Percentiles rank a stretch among this genome's conserved stretches.
Conservation (phyloP, 805 yeast species). For the Wickerhamomyces chambardii region DNA sequence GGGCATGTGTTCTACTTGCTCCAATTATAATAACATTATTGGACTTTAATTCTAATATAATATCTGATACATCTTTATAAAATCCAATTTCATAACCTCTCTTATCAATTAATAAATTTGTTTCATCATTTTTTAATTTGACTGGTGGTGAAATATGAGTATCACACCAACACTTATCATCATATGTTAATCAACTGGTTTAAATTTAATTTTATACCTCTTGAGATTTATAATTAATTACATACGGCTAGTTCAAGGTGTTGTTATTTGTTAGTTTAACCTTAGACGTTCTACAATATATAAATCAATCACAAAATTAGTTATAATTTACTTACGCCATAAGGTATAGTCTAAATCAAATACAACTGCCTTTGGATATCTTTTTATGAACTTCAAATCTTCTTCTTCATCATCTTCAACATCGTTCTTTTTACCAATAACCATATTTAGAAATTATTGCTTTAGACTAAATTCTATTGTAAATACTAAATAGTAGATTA, state of each 20-base stretch:
- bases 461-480: too few species aligned
- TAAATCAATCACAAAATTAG: too few species aligned
- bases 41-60: slow-evolving; percentile 41
- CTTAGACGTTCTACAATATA: too few species aligned
- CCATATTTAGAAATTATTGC: too few species aligned
- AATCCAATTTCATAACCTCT: slow-evolving; percentile 45
- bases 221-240: not conserved
- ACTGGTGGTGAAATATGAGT: slow-evolving; percentile 58
- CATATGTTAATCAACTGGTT: not conserved
- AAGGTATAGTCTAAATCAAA: slow-evolving; percentile 71
- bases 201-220: too few species aligned
- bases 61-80: slow-evolving; percentile 60
- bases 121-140: slow-evolving; percentile 18
- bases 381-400: too few species aligned
- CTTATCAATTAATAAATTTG: slow-evolving; percentile 35
- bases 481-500: too few species aligned
- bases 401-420: too few species aligned
- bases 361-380: slow-evolving; percentile 47
- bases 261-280: too few species aligned
- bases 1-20: slow-evolving; percentile 77
- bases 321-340: slow-evolving; percentile 47
- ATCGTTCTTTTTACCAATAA: too few species aligned
- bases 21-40: slow-evolving; percentile 45
- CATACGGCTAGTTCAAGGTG: slow-evolving; percentile 8
- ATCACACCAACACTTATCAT: slow-evolving; percentile 57